phyloP scores from a whole-genome alignment of 371 early-diverging fungal species.

The Mortierella sp. region DNA sequence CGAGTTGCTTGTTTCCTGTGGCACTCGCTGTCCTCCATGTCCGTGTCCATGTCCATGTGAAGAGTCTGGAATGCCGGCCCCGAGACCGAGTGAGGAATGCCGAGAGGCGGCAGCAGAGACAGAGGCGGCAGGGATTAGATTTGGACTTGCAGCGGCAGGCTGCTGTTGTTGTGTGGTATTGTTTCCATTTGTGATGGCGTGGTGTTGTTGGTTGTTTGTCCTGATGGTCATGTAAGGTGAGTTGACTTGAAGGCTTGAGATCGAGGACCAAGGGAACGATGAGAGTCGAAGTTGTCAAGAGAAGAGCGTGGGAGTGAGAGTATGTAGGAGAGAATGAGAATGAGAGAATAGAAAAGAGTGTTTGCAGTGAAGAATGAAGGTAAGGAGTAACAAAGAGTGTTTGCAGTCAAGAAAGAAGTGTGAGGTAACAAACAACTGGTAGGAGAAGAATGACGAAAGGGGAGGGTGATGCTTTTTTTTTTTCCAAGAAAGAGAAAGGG shows the following conservation, averaged over 20 bases:
- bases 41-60: neutral
- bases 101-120: neutral
- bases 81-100: neutral
- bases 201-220: conserved; percentile 3
- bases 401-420: no score
- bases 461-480: neutral
- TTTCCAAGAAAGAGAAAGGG: neutral
- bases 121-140: neutral
- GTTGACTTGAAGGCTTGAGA: neutral
- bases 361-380: no score
- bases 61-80: neutral
- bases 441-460: neutral
- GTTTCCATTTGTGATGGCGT: neutral
- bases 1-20: neutral
- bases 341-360: no score
- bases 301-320: neutral
- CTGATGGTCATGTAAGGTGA: neutral
- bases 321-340: no score
- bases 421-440: no score
- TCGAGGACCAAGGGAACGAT: neutral
- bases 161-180: neutral
- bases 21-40: neutral
- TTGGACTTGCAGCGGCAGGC: neutral
- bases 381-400: neutral
- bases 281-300: neutral